Conservation (phyloP, 2,329 filamentous ascomycete species). For the Epichloe gansuensis region DNA sequence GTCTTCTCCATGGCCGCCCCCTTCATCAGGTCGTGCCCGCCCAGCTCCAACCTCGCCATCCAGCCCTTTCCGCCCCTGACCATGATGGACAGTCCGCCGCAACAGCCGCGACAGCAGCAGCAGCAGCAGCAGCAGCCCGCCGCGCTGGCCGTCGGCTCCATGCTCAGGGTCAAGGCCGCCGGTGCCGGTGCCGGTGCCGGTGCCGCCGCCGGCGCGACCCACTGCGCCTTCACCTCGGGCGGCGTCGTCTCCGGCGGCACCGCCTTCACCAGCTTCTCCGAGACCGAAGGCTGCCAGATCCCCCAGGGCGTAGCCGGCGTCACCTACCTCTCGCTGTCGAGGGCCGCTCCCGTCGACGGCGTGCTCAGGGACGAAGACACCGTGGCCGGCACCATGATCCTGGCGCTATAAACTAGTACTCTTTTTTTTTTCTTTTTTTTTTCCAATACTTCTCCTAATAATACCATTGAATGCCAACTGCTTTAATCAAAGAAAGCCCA, state of each 20-base stretch:
- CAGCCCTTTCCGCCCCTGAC: conserved; percentile 46
- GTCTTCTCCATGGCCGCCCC: conserved; percentile 62
- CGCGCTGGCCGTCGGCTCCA: conserved; percentile 20
- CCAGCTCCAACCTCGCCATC: conserved; percentile 50
- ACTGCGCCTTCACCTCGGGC: conserved; percentile 57
- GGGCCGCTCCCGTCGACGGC: conserved; percentile 33
- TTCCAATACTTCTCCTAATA: no score
- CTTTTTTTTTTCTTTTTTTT: neutral
- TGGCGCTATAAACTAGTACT: conserved; percentile 25
- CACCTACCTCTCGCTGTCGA: conserved; percentile 55
- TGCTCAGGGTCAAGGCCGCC: conserved; percentile 33
- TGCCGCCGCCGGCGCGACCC: conserved; percentile 34
- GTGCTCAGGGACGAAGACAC: conserved; percentile 48
- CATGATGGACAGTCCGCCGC: conserved; percentile 20
- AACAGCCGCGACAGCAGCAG: conserved; percentile 11
- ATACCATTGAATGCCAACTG: no score
- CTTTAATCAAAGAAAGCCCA: neutral
- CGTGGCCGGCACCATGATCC: conserved; percentile 50
- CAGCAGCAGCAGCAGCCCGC: conserved; percentile 20
- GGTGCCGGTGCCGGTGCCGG: conserved; percentile 21
- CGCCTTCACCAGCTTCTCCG: conserved; percentile 43
- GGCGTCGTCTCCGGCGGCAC: conserved; percentile 42
- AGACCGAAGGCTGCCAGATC: conserved; percentile 41
- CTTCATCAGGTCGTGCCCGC: conserved; percentile 60
- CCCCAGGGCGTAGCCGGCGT: conserved; percentile 50